Percentiles rank a stretch among this genome's conserved stretches.
phyloP scores from a whole-genome alignment of 768 basidiomycete genomes.

The Coprinellus micaceus region DNA sequence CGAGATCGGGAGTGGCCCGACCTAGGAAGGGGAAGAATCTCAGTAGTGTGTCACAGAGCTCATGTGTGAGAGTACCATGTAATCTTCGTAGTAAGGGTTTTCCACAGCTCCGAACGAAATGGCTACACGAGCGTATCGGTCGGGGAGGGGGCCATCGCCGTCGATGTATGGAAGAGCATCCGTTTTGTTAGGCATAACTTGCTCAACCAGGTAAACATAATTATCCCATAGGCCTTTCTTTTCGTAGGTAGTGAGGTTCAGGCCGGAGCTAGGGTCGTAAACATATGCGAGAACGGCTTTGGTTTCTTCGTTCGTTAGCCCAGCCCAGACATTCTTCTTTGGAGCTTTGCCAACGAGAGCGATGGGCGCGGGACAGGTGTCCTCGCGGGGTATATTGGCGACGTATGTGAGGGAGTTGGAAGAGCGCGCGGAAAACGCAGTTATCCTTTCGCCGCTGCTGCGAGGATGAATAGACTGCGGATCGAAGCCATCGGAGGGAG shows the following conservation, averaged over 20 bases:
- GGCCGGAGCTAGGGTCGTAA: neutral
- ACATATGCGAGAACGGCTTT: neutral
- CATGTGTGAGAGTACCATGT: neutral
- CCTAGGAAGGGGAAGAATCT: too few relatives aligned
- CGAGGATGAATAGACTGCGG: too few relatives aligned
- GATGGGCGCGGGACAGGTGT: neutral
- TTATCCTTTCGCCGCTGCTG: too few relatives aligned
- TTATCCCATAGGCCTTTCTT: slow-evolving; percentile 5
- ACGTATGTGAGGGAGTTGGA: too few relatives aligned
- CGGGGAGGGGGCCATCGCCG: neutral
- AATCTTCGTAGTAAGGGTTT: slow-evolving; percentile 2
- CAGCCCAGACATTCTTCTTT: slow-evolving; percentile 3
- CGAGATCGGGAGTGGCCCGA: too few relatives aligned
- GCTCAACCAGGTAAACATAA: slow-evolving; percentile 5
- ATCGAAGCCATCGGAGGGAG: too few relatives aligned
- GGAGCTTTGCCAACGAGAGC: neutral
- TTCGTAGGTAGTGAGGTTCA: slow-evolving; percentile 4
- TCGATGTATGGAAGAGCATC: neutral
- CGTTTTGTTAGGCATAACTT: slow-evolving; percentile 4
- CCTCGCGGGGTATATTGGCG: neutral
- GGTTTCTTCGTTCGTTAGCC: neutral
- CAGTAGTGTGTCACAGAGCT: too few relatives aligned
- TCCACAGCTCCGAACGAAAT: slow-evolving; percentile 2
- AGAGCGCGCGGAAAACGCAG: too few relatives aligned
- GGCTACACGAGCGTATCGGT: slow-evolving; percentile 3